Evolutionary conservation across 1,284 basidiomycete genomes (phyloP).

Genomic region (Anthracocystis walkeri): DNA sequence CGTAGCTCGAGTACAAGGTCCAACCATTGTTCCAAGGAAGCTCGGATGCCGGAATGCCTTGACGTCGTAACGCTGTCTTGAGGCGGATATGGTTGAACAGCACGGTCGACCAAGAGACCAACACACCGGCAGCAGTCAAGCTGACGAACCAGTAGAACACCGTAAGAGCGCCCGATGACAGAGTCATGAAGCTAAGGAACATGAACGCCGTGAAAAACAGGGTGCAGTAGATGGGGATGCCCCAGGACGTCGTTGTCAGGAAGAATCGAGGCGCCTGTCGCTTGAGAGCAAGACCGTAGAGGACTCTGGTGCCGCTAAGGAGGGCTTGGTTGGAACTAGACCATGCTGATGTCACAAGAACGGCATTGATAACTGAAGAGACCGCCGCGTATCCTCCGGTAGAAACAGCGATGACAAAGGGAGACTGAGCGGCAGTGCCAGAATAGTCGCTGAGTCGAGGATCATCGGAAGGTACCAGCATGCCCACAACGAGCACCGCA

Average conservation of each 20-base stretch:
- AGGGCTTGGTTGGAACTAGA: constrained; percentile 85
- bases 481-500: constrained; percentile 75
- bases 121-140: constrained; percentile 76
- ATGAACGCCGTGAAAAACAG: constrained; percentile 78
- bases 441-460: constrained; percentile 46
- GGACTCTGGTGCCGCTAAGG: constrained; percentile 81
- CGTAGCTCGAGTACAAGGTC: constrained; percentile 65
- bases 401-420: constrained; percentile 69
- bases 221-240: constrained; percentile 81
- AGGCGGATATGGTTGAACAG: constrained; percentile 81
- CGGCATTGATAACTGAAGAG: constrained; percentile 77
- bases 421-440: constrained; percentile 39
- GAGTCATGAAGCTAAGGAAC: constrained; percentile 76
- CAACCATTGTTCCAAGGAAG: constrained; percentile 69
- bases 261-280: constrained; percentile 84
- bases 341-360: constrained; percentile 82
- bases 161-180: constrained; percentile 68
- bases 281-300: constrained; percentile 79
- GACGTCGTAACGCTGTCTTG: constrained; percentile 75
- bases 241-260: constrained; percentile 76
- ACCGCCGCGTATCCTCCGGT: constrained; percentile 70
- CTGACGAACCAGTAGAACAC: constrained; percentile 76
- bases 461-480: constrained; percentile 78
- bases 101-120: constrained; percentile 87
- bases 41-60: constrained; percentile 74